Conservation (phyloP, 2,329 filamentous ascomycete species). For the Pestalotiopsis sp. region DNA sequence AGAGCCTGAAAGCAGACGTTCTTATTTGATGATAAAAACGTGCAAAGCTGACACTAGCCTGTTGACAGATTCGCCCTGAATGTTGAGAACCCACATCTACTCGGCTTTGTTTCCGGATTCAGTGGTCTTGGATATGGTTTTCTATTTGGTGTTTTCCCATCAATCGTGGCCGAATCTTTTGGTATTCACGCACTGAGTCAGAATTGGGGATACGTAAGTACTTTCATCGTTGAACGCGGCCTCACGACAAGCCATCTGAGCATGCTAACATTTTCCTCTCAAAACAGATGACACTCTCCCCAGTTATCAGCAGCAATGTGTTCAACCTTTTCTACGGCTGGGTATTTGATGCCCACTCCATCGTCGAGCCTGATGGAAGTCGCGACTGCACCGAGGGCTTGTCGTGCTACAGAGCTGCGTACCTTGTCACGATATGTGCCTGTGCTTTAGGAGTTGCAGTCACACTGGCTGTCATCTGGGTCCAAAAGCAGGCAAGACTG, state of each 20-base stretch:
- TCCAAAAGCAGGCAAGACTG: conserved; percentile 48
- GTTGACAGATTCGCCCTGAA: conserved; percentile 56
- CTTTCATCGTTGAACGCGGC: neutral
- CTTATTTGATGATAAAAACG: neutral
- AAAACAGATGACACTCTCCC: conserved; percentile 78
- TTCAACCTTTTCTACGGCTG: conserved; percentile 91
- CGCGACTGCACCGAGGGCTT: conserved; percentile 77
- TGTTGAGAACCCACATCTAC: conserved; percentile 74
- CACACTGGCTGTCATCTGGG: conserved; percentile 70
- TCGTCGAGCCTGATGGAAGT: conserved; percentile 68
- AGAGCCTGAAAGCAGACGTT: neutral
- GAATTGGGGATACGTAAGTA: conserved; percentile 72
- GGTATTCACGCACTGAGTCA: conserved; percentile 87
- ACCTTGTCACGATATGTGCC: conserved; percentile 74
- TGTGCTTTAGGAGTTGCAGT: conserved; percentile 70
- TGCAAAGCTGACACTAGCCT: neutral
- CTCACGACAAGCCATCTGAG: neutral
- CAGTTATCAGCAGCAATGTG: conserved; percentile 84
- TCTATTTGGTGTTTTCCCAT: conserved; percentile 91
- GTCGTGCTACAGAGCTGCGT: conserved; percentile 79
- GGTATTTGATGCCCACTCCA: conserved; percentile 81
- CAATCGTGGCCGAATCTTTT: conserved; percentile 86
- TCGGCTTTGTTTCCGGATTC: conserved; percentile 78
- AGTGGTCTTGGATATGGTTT: conserved; percentile 92
- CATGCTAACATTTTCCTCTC: conserved; percentile 38